A percentile compares a stretch with the other conserved stretches of the same genome.
Evolutionary conservation across 441 rosid species (phyloP).

Genomic region (Erodium texanum): DNA sequence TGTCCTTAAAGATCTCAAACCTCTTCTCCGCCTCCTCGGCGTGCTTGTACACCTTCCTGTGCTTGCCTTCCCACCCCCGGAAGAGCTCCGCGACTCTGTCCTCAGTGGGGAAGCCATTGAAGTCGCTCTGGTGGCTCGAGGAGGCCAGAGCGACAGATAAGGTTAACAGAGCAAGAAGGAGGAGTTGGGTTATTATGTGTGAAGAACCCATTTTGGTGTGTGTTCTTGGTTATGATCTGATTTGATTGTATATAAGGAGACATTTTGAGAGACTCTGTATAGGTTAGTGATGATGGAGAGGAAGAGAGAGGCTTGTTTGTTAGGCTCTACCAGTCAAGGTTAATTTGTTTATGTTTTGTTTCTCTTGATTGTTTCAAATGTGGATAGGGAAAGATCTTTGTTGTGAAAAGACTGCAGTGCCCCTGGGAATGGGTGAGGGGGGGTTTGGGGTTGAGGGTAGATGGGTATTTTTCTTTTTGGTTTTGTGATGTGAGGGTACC

Average conservation of each 20-base stretch:
- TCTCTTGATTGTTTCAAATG: not conserved
- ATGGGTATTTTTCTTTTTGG: no score
- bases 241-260: conserved; percentile 16
- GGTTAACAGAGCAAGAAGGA: conserved; percentile 22
- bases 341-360: not conserved
- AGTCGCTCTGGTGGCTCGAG: conserved; percentile 29
- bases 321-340: not conserved
- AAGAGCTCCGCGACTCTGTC: conserved; percentile 38
- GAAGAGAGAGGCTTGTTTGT: not conserved
- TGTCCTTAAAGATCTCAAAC: conserved; percentile 34
- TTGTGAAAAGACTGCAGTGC: not conserved
- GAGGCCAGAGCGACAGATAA: conserved; percentile 24
- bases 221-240: conserved; percentile 3
- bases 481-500: conserved; percentile 1
- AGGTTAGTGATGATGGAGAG: not conserved
- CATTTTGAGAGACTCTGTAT: no score
- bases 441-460: not conserved
- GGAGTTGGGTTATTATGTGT: conserved; percentile 12
- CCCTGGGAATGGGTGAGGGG: not conserved
- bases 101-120: conserved; percentile 33
- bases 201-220: conserved; percentile 24
- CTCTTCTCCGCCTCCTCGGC: conserved; percentile 39
- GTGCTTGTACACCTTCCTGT: conserved; percentile 37
- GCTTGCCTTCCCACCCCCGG: conserved; percentile 39
- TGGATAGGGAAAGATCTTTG: no score